Evolutionary conservation across 208 protist genomes (phyloP), one percentile per base, ranked within the genome.

Genomic region (Wallacemonas sp.): DNA sequence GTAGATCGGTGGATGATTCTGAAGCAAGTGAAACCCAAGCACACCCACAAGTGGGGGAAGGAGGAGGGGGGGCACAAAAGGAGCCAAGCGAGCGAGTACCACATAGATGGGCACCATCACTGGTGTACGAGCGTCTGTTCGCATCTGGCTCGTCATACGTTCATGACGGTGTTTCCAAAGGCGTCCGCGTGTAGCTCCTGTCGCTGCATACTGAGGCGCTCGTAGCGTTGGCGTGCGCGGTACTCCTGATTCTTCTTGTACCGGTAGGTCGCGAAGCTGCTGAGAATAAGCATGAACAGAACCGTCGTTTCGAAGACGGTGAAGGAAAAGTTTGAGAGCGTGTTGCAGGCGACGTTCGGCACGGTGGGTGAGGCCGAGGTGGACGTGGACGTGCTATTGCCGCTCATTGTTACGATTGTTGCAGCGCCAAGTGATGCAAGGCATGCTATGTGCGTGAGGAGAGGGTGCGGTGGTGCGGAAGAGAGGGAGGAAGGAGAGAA

Each of bases 211-310:
- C 55, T 65, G 6, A 92, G 73, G 29, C 88, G 71, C 17, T 94
- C 88, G 62, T 90, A 88, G 11, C 85, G 72, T 54, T 88, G 83
- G 44, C 79, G 74, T 3, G 72, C 57, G 1, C 85, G 80, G 5
- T 56, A 43, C 27, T 92, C 88, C 0, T 68, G 72, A 11, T 76
- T 23, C 24, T 63, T 33, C 17, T 81, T 48, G 56, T 83, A 68
- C 1, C 84, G 76, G 2, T 71, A 65, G 2, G 88, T 61, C 14
- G 68, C 56, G 27, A 81, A 70, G 21, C 61, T 74, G 62, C 74
- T 89, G 29, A 41, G 6, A 33, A 58, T 24, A 3, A 58, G 19
- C 14, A 84, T 27, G 12, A 55, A 47, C 14, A 80, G 85, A 1
- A 83, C 38, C 27, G 68, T 61, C 11, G 61, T 39, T 26, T 58